Evolutionary conservation across 1,139 yeast genomes (phyloP), one percentile per base, ranked within the genome.

Genomic region (Debaryomyces udenii): DNA sequence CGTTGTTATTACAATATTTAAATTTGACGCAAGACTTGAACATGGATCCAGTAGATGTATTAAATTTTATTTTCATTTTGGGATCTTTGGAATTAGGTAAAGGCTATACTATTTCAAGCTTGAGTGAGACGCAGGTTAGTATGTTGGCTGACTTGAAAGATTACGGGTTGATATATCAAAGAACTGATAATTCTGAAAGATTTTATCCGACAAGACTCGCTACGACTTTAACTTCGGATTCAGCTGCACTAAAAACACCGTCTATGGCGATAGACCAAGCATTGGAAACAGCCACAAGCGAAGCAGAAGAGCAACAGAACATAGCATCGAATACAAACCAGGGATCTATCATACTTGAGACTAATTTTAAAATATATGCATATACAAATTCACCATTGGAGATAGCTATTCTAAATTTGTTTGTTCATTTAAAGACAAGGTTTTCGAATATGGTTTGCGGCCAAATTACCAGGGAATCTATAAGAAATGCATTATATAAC

Each of bases 11-110:
- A 38, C 97, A 93, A 60, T 94, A 94, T 59, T 69, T 94, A 47
- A 86, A 86, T 57, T 77, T 89, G 74, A 80, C 97, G 0, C 94
- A 88, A 53, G 83, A 83, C 34, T 72, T 88, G 38, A 81, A 86
- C 55, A 88, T 91, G 96, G 96, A 93, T 62, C 94, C 96, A 0
- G 99, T 93, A 20, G 99, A 94, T 57, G 96, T 93, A 31, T 72
- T 93, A 35, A 91, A 93, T 60, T 93, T 93, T 60, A 85, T 93
- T 13, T 94, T 93, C 65, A 85, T 91, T 78, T 69, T 93, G 35
- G 99, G 99, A 2, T 88, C 96, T 3, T 70, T 94, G 39, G 97
- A 93, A 55, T 69, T 91, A 24, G 99, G 99, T 1, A 83, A 85
- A 50, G 89, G 91, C 37, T 93, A 94, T 56, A 78, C 89, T 0